Evolutionary conservation across 306 rosid genomes (phyloP), one percentile per base, ranked within the genome.

Genomic region (Cicer bijugum): DNA sequence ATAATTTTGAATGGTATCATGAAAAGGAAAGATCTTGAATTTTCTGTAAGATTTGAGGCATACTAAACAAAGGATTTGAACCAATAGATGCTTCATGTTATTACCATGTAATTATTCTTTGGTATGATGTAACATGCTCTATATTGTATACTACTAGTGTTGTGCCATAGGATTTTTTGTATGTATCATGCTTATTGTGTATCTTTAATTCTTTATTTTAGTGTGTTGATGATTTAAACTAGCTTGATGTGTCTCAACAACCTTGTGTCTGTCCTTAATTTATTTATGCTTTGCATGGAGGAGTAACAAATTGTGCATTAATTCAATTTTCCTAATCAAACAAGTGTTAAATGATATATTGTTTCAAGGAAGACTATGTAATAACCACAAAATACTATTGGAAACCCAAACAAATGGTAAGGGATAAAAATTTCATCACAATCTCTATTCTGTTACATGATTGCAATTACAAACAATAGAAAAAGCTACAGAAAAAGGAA

Each of bases 381-480:
- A 51, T 17, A 51, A 14, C 63, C 40, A 57, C 38, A 57, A 2
- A 5, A 5, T 11, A 9, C 15, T 20, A 23, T 10, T 70, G 42
- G 39, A 71, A 46, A 45, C 70, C 51, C 46, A 42, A 45, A 57
- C n/a, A 19, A 57, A 77, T 28, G n/a, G 16, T 40, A 57, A 67
- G 75, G 28, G 17, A 74, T 69, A 69, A 47, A 48, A 48, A 19
- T 44, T 74, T 68, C 80, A 80, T 47, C 77, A 67, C 87, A 77
- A 67, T 62, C 77, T 66, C 82, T 69, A 56, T 40, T 23, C 6
- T 1, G 15, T 50, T 66, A 46, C 82, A 81, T 37, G 76, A 51
- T 63, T 69, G 58, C 83, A 78, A 69, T 23, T 52, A 69, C 81
- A 76, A 61, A 59, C 50, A 3, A 40, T 3, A 60, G 7, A 35